These are phyloP conservation scores for Alternaria panax DNA, from an alignment of 2,329 filamentous ascomycete species.

Conservation along the genomic window DNA sequence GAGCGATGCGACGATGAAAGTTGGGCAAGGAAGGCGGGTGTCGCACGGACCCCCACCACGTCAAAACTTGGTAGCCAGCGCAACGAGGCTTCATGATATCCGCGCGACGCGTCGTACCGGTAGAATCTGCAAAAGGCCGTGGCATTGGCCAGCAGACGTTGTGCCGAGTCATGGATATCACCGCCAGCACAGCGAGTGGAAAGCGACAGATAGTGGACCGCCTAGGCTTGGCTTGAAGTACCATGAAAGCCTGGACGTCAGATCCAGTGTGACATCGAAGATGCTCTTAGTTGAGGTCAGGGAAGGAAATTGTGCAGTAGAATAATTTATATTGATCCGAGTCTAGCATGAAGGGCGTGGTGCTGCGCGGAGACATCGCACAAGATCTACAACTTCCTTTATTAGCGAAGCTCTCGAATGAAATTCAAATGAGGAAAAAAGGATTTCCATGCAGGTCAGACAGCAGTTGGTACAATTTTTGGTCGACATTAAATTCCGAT, in stretches of 20 bases:
- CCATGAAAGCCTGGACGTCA: not conserved
- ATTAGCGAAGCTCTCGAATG: constrained; percentile 14
- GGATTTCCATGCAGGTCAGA: constrained; percentile 62
- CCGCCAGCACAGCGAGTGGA: constrained; percentile 6
- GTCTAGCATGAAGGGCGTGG: not conserved
- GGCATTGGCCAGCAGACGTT: not conserved
- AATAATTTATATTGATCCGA: constrained; percentile 5
- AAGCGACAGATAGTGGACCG: not conserved
- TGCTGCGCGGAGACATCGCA: not conserved
- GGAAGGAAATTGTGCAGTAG: not conserved
- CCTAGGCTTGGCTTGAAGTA: not conserved
- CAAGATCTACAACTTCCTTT: not conserved
- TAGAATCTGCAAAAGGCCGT: not conserved
- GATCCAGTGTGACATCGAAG: not conserved
- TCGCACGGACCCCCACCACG: constrained; percentile 18
- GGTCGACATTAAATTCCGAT: constrained; percentile 78
- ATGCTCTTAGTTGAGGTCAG: constrained; percentile 1
- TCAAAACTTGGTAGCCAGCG: constrained; percentile 1
- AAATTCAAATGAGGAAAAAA: not conserved
- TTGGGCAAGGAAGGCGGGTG: constrained; percentile 2
- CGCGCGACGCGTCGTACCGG: constrained; percentile 9
- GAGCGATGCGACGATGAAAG: constrained; percentile 4
- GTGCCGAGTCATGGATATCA: not conserved
- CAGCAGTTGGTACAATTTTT: constrained; percentile 80
- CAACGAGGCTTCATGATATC: constrained; percentile 14